Base-by-base conservation (phyloP, 495 filamentous ascomycete species). In the Podospora pseudopauciseta region DNA sequence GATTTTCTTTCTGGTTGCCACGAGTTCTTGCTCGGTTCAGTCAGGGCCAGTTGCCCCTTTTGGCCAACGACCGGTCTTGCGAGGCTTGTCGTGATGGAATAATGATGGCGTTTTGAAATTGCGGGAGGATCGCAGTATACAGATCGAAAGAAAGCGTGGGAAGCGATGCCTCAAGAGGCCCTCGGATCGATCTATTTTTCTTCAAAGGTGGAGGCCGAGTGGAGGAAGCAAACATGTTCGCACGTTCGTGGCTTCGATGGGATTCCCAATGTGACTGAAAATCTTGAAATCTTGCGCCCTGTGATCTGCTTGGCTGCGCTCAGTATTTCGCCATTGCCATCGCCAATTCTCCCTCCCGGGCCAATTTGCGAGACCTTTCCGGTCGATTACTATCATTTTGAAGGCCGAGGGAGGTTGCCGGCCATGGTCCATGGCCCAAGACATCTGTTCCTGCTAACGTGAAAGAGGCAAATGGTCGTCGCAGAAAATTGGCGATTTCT, bases 401-500 rank as follows among this genome's bases (percentile, higher is more conserved):
- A 20, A 20, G 56, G 19, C 56, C 56, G 56, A 58, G 56, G 6
- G 6, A 49, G 39, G 39, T 49, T 49, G 39, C 39, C 39, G 39
- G 39, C 39, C 39, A 49, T 49, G 39, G 13, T 49, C 39, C 7
- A 49, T 13, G 39, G 15, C 7, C 39, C 39, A 49, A 49, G 39
- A 49, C 39, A 49, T 49, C 39, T 13, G 39, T 49, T 49, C 13
- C 9, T 11, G 9, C 39, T 49, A 49, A 49, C 39, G 39, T 11
- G 9, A 49, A 61, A 61, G 59, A 61, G 59, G 59, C 59, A 61
- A 61, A 32, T 26, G 5, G 28, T 61, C 16, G 59, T 61, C 59
- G 59, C 23, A 30, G 19, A 20, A 20, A 58, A 9, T 49, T 49
- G 56, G 56, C 39, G 39, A 49, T 11, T 49, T 49, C 39, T 49